Evolutionary conservation across 2,329 filamentous ascomycete genomes (phyloP), one percentile per base, ranked within the genome.

Genomic region (Monilinia fructigena): DNA sequence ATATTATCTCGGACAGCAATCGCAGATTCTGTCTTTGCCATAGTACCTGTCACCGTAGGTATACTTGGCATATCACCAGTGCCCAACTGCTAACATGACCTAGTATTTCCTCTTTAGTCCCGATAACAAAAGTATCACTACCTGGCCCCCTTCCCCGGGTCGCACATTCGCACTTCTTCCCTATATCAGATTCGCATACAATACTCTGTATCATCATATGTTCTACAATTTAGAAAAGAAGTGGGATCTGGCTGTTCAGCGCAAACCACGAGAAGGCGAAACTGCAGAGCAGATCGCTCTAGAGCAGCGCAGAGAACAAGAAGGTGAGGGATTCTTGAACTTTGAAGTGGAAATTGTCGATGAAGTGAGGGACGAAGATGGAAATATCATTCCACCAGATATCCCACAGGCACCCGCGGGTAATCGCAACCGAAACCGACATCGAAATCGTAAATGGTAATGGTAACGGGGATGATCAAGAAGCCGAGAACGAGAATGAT

Each of bases 161-260:
- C 84, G 90, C 70, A 85, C 86, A 2, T 85, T 91, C 70, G 86
- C 87, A 2, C 80, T 86, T 5, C 76, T 92, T 4, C 89, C 89
- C 0, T 90, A 90, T 70, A 73, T 90, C 2, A 84, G 88, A 63
- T 82, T 82, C 42, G 79, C 84, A 28, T 92, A 92, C 76, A 86
- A 86, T 66, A 79, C 81, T 40, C 79, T 87, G 62, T 90, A 89
- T 73, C 54, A 55, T n/a, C 66, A 68, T 28, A 60, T 70, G 31
- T 75, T 77, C 56, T 60, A 54, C 26, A 64, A 70, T 11, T 65
- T 74, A 11, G 75, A 76, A 66, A 72, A 70, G 18, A 67, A 72
- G 64, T 77, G 75, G 75, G 74, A 76, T 55, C 26, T 67, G 3
- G 75, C 75, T 14, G 73, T 76, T 1, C 72, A 74, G 54, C 71